Evolutionary conservation across 345 rosid genomes (phyloP), one percentile per base, ranked within the genome.

Genomic region (Alliaria petiolata): DNA sequence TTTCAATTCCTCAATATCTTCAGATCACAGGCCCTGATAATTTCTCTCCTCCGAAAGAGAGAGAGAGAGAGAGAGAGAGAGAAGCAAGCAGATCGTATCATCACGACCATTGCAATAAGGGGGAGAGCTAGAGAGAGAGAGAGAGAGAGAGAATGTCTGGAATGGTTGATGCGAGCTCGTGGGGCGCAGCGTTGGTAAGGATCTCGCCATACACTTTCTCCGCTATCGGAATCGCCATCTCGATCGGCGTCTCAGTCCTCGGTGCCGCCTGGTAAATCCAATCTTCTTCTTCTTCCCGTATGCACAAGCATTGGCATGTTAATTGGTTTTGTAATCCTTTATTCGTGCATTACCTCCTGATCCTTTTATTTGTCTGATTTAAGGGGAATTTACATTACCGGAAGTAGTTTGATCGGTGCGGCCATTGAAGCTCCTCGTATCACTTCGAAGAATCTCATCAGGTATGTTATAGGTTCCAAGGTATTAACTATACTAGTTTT

Each of bases 341-440:
- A 28, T 53, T 53, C 35, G 1, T 50, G 16, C 0, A 13, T 6
- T 26, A 45, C 22, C 3, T 7, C 50, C 10, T 38, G 53, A 53
- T 20, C 3, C 42, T 4, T 31, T 30, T 53, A 44, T 22, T 62
- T 64, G 42, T 46, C 17, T 57, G 26, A 40, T 12, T 45, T 2
- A 55, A 73, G 98, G 97, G 99, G 98, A 70, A 92, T 92, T 86
- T 92, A 92, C 70, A 92, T 92, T 10, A 95, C 97, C 2, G 97
- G 99, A 33, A 92, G 99, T 81, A 95, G 98, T 82, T 88, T 95
- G 85, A 95, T 92, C 53, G 99, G 98, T 63, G 99, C 99, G 28
- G 98, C 99, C 7, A 88, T 92, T 22, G 91, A 92, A 81, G 99
- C 97, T 75, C 99, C 99, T 13, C 96, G 98, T 38, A 93, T 93